A percentile compares a stretch with the other conserved stretches of the same genome.
Conservation (phyloP, 2,329 filamentous ascomycete species). For the Grosmannia penicillata region DNA sequence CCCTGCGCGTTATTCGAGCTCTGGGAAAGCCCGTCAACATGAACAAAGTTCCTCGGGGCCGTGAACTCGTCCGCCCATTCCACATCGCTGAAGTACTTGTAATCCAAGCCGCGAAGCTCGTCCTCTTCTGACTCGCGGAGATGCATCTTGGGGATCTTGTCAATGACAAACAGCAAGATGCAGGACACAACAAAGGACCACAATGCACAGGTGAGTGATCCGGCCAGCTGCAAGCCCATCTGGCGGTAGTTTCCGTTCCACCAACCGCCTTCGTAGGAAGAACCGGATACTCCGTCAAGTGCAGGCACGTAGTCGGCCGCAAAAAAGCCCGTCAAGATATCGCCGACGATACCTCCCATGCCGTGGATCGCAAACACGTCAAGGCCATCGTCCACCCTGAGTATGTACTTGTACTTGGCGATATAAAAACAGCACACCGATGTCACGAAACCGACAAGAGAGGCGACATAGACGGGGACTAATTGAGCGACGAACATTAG, state of each 20-base stretch:
- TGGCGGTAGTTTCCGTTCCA: conserved; percentile 1
- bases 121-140: neutral
- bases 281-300: neutral
- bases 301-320: neutral
- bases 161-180: conserved; percentile 1
- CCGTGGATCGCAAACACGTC: conserved; percentile 47
- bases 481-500: neutral
- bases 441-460: conserved; percentile 36
- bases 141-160: conserved; percentile 1
- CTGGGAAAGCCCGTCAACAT: no score
- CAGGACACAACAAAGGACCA: conserved; percentile 1
- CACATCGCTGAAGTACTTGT: neutral
- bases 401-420: conserved; percentile 32
- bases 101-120: neutral
- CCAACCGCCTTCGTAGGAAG: neutral
- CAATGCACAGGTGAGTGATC: neutral
- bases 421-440: conserved; percentile 29
- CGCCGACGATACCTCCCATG: conserved; percentile 39
- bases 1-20: no score
- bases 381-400: conserved; percentile 40
- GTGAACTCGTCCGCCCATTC: no score
- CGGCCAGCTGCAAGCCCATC: neutral
- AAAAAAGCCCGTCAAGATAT: neutral
- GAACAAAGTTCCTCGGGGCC: no score
- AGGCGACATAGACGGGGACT: conserved; percentile 33